Evolutionary conservation across 202 grass and related monocot species (phyloP), one percentile per base, ranked within the genome.

Genomic region (Digitaria exilis): DNA sequence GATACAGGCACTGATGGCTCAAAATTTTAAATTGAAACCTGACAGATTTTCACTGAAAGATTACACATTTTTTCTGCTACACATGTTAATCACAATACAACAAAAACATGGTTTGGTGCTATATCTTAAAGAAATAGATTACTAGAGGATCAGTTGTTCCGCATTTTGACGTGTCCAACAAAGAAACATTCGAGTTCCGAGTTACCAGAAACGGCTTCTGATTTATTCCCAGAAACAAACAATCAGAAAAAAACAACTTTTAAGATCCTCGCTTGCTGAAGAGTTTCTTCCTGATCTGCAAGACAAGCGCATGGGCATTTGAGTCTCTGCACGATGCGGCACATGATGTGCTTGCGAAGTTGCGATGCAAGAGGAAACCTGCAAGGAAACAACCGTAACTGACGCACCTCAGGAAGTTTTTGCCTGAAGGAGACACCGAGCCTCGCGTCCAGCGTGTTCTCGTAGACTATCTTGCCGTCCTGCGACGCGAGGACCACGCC

Each of bases 381-480:
- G 37, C 4, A 43, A 32, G 9, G 9, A 28, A 50, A 49, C 44
- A 65, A 35, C 6, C 44, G 21, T 18, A 1, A 7, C 2, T 19
- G 19, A 35, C 44, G 30, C 30, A 81, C 78, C 92, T 94, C 88
- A 4, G 88, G 88, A 54, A 94, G 92, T 70, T 89, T 94, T 71
- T 91, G 85, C 72, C 80, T 79, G 86, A 94, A 91, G 5, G 84
- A 85, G 19, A 94, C 72, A 4, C 71, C 64, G 35, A 94, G 71
- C 76, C 92, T 91, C 0, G 92, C 80, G 87, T 91, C 88, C 22
- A 94, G 80, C 52, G 88, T 94, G 72, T 94, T 94, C 68, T 89
- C 80, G 49, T 86, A 91, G 58, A 94, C 80, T 74, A 94, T 94
- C 84, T 89, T 91, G 79, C 92, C 92, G 60, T 94, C 86, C 41